Conservation (phyloP, 495 filamentous ascomycete species). For the Hyaloscypha hepaticicola region DNA sequence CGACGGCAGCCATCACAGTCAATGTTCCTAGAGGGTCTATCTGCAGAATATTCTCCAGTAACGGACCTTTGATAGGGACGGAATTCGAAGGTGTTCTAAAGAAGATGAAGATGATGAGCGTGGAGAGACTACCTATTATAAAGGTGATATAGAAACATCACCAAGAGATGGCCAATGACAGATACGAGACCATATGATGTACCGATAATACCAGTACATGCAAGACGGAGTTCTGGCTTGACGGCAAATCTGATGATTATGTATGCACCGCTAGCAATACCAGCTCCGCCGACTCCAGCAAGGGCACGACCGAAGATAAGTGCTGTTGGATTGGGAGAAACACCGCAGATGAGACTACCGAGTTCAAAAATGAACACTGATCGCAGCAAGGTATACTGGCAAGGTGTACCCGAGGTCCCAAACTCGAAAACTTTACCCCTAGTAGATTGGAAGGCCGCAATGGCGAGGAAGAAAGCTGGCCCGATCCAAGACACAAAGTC, state of each 20-base stretch:
- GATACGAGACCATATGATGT: conserved; percentile 59
- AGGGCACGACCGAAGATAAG: conserved; percentile 84
- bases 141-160: conserved; percentile 43
- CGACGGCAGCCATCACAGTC: conserved; percentile 39
- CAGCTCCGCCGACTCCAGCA: conserved; percentile 76
- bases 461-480: conserved; percentile 53
- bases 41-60: conserved; percentile 19
- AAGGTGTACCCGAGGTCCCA: conserved; percentile 57
- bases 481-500: conserved; percentile 51
- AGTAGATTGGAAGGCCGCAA: conserved; percentile 46
- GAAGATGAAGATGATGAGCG: conserved; percentile 44
- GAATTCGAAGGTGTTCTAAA: conserved; percentile 44
- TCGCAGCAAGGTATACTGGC: conserved; percentile 59
- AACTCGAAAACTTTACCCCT: conserved; percentile 38
- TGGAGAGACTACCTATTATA: conserved; percentile 49
- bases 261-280: conserved; percentile 72
- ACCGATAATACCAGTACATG: conserved; percentile 55
- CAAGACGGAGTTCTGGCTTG: conserved; percentile 63
- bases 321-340: conserved; percentile 67
- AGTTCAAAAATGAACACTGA: conserved; percentile 80
- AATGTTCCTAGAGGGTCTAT: conserved; percentile 15
- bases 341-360: conserved; percentile 76
- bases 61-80: neutral
- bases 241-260: conserved; percentile 71
- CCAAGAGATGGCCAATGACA: conserved; percentile 64